These are phyloP conservation scores for Pogostemon cablin DNA, from an alignment of 257 asterid genomes.

Conservation along the genomic window DNA sequence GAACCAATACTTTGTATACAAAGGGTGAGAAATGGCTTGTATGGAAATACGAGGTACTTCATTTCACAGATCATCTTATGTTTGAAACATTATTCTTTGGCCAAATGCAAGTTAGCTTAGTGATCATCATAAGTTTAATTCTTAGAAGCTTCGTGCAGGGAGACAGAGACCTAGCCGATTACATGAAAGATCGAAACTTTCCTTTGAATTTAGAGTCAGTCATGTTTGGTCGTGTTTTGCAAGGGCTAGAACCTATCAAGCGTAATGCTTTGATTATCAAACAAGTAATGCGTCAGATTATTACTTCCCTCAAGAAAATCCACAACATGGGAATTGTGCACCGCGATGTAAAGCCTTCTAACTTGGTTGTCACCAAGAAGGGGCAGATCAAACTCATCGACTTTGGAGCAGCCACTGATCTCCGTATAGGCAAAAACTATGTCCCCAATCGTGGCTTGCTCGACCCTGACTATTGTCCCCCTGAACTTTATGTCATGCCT, in stretches of 20 bases:
- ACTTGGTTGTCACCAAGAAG: conserved; percentile 89
- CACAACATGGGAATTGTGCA: conserved; percentile 90
- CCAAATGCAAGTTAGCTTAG: no score
- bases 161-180: conserved; percentile 85
- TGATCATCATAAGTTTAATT: conserved; percentile 12
- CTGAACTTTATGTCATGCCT: conserved; percentile 96
- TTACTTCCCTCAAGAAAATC: conserved; percentile 85
- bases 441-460: conserved; percentile 77
- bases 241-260: conserved; percentile 66
- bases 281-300: conserved; percentile 91
- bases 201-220: conserved; percentile 80
- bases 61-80: conserved; percentile 13
- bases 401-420: conserved; percentile 98
- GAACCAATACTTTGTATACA: conserved; percentile 59
- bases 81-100: background rate
- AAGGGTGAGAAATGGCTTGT: conserved; percentile 99
- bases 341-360: conserved; percentile 95
- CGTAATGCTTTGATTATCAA: conserved; percentile 89
- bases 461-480: conserved; percentile 96
- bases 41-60: conserved; percentile 91
- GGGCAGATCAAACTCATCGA: conserved; percentile 91
- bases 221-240: conserved; percentile 86
- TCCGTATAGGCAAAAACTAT: conserved; percentile 92
- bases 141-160: conserved; percentile 59
- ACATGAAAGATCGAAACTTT: conserved; percentile 79